phyloP scores from a whole-genome alignment of 805 yeast genomes.

The Pichia nakasei region DNA sequence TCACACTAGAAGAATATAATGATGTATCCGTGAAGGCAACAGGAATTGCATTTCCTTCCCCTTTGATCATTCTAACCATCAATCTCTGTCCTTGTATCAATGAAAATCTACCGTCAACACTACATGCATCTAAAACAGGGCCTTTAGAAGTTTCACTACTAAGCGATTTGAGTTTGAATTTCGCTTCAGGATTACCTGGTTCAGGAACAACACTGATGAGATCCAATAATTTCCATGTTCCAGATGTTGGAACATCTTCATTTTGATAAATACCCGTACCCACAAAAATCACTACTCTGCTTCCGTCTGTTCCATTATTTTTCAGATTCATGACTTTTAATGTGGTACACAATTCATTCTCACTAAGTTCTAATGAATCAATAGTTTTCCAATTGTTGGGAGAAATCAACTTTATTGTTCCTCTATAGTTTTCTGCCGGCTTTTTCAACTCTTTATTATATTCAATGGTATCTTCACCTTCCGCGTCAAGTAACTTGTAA shows the following conservation, averaged over 20 bases:
- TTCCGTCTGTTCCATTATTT: slow-evolving; percentile 30
- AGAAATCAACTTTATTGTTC: slow-evolving; percentile 56
- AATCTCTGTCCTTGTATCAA: slow-evolving; percentile 81
- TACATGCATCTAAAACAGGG: slow-evolving; percentile 70
- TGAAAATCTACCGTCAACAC: slow-evolving; percentile 73
- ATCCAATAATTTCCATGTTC: slow-evolving; percentile 66
- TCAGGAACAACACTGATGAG: slow-evolving; percentile 81
- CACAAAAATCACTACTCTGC: slow-evolving; percentile 42
- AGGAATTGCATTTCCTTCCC: slow-evolving; percentile 74
- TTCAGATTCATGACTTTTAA: slow-evolving; percentile 45
- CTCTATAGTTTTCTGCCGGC: slow-evolving; percentile 45
- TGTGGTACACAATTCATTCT: slow-evolving; percentile 56
- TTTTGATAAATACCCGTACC: slow-evolving; percentile 70
- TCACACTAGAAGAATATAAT: slow-evolving; percentile 67
- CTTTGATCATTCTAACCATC: slow-evolving; percentile 67
- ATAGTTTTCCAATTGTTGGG: slow-evolving; percentile 72
- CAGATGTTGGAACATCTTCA: slow-evolving; percentile 76
- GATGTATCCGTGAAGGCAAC: slow-evolving; percentile 91
- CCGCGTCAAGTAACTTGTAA: slow-evolving; percentile 66
- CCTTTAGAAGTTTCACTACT: slow-evolving; percentile 73
- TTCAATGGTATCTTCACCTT: slow-evolving; percentile 56
- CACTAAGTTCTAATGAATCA: slow-evolving; percentile 56
- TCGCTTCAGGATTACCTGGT: slow-evolving; percentile 77
- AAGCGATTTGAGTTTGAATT: slow-evolving; percentile 64
- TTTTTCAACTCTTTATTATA: slow-evolving; percentile 37